A percentile compares a stretch with the other conserved stretches of the same genome.
These are phyloP conservation scores for Floccularia luteovirens DNA, from an alignment of 768 basidiomycete genomes.

Conservation along the genomic window DNA sequence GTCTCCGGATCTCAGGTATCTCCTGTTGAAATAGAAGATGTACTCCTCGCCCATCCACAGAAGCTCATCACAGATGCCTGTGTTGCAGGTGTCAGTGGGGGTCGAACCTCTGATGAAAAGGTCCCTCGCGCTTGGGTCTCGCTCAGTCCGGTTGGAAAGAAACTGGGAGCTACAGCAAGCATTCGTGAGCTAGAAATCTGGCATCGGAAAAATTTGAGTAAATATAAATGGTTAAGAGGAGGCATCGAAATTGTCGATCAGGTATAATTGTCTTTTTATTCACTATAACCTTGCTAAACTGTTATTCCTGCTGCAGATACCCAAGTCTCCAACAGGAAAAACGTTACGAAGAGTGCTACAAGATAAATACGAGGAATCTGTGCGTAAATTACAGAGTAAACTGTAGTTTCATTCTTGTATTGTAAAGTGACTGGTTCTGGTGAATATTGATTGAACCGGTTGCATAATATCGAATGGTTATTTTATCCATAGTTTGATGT, in stretches of 20 bases:
- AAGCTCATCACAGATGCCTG: slow-evolving; percentile 55
- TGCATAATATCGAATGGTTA: no score
- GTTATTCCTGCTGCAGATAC: slow-evolving; percentile 37
- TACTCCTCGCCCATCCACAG: slow-evolving; percentile 53
- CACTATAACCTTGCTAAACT: slow-evolving; percentile 4
- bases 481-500: no score
- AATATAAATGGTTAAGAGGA: slow-evolving; percentile 71
- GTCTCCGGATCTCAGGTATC: slow-evolving; percentile 77
- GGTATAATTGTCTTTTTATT: slow-evolving; percentile 33
- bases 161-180: slow-evolving; percentile 31
- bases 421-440: no score
- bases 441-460: no score
- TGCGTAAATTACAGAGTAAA: no score
- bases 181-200: slow-evolving; percentile 47
- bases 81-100: slow-evolving; percentile 71
- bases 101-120: slow-evolving; percentile 64
- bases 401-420: no score
- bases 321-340: slow-evolving; percentile 72
- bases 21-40: slow-evolving; percentile 70
- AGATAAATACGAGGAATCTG: slow-evolving; percentile 48
- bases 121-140: slow-evolving; percentile 78
- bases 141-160: slow-evolving; percentile 46
- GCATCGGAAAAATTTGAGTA: slow-evolving; percentile 64
- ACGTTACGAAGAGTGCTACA: slow-evolving; percentile 54
- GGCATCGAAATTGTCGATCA: slow-evolving; percentile 59